Conservation (phyloP, 2,329 filamentous ascomycete genomes). For the Xylariales sp. region DNA sequence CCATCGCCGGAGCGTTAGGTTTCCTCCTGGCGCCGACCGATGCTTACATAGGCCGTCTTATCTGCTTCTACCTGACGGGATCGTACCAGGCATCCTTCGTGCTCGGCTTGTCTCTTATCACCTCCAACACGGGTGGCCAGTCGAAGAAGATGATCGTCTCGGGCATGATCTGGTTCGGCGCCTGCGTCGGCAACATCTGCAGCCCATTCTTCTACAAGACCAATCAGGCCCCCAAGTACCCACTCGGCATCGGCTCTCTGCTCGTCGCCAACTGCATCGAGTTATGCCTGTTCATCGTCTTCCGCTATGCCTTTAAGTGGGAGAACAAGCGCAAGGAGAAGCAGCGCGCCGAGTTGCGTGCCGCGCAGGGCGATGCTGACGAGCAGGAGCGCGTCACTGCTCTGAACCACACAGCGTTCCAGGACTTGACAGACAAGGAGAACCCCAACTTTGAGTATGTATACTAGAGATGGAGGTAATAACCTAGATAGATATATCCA, state of each 20-base stretch:
- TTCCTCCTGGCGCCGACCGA: constrained; percentile 47
- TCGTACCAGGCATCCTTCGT: constrained; percentile 36
- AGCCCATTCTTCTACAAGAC: constrained; percentile 60
- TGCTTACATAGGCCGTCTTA: constrained; percentile 47
- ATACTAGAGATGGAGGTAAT: neutral
- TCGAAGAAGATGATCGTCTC: constrained; percentile 64
- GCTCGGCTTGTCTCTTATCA: constrained; percentile 37
- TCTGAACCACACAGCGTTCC: constrained; percentile 34
- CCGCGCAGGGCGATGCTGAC: too few relatives aligned
- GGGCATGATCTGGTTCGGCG: constrained; percentile 55
- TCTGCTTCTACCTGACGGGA: constrained; percentile 44
- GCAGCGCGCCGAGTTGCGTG: neutral
- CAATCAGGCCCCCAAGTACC: constrained; percentile 40
- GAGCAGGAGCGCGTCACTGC: constrained; percentile 8
- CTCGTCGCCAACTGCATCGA: constrained; percentile 35
- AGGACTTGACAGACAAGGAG: constrained; percentile 36
- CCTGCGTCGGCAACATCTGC: constrained; percentile 56
- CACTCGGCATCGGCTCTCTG: constrained; percentile 34
- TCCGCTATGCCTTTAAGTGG: constrained; percentile 32
- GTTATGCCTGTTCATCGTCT: constrained; percentile 30
- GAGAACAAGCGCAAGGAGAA: constrained; percentile 32
- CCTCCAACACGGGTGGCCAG: constrained; percentile 48
- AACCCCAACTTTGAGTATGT: constrained; percentile 37
- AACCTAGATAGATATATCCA: too few relatives aligned
- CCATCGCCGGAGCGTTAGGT: constrained; percentile 54